Conservation (phyloP, 2,329 filamentous ascomycete species). For the Colletotrichum theobromicola region DNA sequence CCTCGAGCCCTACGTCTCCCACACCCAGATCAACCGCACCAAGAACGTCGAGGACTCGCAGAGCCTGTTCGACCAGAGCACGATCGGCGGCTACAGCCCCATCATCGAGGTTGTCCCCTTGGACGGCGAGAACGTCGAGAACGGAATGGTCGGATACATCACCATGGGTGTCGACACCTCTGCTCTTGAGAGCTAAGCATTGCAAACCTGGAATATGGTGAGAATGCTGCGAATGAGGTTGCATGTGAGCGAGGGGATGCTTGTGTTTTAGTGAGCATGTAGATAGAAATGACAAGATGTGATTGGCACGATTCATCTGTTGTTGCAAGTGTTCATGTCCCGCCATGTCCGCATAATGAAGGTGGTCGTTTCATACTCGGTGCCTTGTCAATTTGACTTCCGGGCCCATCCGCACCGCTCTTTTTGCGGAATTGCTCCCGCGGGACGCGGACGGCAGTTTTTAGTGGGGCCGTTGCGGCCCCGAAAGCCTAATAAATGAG, state of each 20-base stretch:
- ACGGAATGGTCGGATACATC: slow-evolving; percentile 4
- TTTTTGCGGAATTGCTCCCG: neutral
- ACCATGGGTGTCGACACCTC: neutral
- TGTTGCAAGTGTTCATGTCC: neutral
- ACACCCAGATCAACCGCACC: slow-evolving; percentile 31
- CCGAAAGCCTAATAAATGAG: neutral
- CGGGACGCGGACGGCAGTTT: neutral
- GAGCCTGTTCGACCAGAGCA: neutral
- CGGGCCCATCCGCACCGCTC: neutral
- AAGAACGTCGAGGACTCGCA: neutral
- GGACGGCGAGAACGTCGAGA: neutral
- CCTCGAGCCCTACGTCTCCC: slow-evolving; percentile 50
- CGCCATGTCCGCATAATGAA: neutral
- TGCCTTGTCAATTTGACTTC: neutral
- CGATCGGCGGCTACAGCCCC: neutral
- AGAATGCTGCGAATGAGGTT: neutral
- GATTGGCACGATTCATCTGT: neutral
- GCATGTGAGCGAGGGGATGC: neutral
- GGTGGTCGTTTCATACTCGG: neutral
- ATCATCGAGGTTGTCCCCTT: neutral
- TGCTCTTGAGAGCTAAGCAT: neutral
- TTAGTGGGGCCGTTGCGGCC: neutral
- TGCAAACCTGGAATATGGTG: neutral
- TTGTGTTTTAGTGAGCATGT: neutral
- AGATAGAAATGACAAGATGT: neutral